Conservation (phyloP, 495 filamentous ascomycete species). For the Collariella sp. region DNA sequence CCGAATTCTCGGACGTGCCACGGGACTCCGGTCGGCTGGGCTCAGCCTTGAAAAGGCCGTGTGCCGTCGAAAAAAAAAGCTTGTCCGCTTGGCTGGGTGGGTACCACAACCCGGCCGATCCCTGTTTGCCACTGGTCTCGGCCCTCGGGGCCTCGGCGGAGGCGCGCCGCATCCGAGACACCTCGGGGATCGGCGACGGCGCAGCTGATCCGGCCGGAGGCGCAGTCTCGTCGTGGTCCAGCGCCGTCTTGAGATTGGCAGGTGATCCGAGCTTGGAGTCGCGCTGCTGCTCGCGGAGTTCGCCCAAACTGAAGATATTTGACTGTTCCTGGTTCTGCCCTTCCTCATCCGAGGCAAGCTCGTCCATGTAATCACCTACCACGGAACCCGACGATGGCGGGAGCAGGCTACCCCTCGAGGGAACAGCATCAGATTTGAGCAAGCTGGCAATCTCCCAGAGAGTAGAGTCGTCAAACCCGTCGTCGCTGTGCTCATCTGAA, state of each 20-base stretch:
- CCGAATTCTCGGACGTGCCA: conserved; percentile 30
- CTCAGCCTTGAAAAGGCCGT: conserved; percentile 22
- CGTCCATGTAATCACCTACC: conserved; percentile 22
- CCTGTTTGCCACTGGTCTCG: conserved; percentile 8
- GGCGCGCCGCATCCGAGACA: conserved; percentile 13
- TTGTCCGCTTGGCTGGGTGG: conserved; percentile 1
- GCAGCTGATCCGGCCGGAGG: neutral
- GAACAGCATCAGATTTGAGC: conserved; percentile 37
- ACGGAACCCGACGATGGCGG: conserved; percentile 19
- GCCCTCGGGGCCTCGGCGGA: conserved; percentile 13
- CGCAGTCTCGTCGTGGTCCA: conserved; percentile 5
- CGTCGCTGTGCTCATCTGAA: conserved; percentile 35
- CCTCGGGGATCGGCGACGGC: neutral
- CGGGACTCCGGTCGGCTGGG: conserved; percentile 21
- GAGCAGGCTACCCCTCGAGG: conserved; percentile 40
- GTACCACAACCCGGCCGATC: conserved; percentile 20
- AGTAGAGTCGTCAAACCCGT: conserved; percentile 47
- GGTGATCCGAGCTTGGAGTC: conserved; percentile 14
- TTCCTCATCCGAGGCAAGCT: conserved; percentile 30
- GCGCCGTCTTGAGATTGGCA: conserved; percentile 13
- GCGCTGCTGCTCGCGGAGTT: conserved; percentile 18
- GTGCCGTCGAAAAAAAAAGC: conserved; percentile 1
- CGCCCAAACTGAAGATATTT: conserved; percentile 26
- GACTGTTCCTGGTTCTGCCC: conserved; percentile 20
- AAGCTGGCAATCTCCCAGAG: conserved; percentile 52